These are phyloP conservation scores for Paxillus rubicundulus DNA, from an alignment of 768 basidiomycete genomes.

Conservation along the genomic window DNA sequence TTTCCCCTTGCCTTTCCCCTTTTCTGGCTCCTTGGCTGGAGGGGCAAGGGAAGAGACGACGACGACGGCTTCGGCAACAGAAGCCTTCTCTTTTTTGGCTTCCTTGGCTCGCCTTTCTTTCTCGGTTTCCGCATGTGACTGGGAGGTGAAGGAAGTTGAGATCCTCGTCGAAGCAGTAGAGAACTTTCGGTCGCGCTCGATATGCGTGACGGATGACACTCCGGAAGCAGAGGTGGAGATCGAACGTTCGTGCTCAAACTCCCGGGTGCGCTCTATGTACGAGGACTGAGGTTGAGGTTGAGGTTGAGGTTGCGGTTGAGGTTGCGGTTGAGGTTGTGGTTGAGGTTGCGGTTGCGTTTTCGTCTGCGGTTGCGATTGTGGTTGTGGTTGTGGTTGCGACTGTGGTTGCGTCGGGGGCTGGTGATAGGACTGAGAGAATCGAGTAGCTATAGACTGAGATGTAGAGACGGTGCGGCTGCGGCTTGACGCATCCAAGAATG, in stretches of 20 bases:
- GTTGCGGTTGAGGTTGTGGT: background rate
- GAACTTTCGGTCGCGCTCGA: slow-evolving; percentile 26
- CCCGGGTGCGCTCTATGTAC: slow-evolving; percentile 25
- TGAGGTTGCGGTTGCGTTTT: slow-evolving; percentile 5
- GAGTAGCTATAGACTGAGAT: slow-evolving; percentile 19
- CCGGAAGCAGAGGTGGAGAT: slow-evolving; percentile 27
- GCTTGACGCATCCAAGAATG: slow-evolving; percentile 30
- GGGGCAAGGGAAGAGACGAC: background rate
- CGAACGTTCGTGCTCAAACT: slow-evolving; percentile 23
- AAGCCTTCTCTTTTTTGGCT: slow-evolving; percentile 10
- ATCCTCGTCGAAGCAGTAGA: slow-evolving; percentile 24
- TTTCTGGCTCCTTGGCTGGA: slow-evolving; percentile 10
- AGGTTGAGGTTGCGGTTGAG: background rate
- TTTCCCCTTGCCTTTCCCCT: slow-evolving; percentile 15
- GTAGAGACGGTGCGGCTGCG: slow-evolving; percentile 24
- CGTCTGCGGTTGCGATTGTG: background rate
- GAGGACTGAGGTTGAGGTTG: slow-evolving; percentile 7
- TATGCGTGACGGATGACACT: slow-evolving; percentile 14
- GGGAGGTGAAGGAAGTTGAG: slow-evolving; percentile 35
- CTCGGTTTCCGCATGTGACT: slow-evolving; percentile 17
- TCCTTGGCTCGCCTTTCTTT: slow-evolving; percentile 26
- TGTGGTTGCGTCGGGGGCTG: slow-evolving; percentile 6
- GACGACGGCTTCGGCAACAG: background rate
- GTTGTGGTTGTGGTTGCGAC: background rate
- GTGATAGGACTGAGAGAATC: slow-evolving; percentile 11